These are phyloP conservation scores for Candida pseudoglaebosa DNA, from an alignment of 805 yeast species.

Conservation along the genomic window DNA sequence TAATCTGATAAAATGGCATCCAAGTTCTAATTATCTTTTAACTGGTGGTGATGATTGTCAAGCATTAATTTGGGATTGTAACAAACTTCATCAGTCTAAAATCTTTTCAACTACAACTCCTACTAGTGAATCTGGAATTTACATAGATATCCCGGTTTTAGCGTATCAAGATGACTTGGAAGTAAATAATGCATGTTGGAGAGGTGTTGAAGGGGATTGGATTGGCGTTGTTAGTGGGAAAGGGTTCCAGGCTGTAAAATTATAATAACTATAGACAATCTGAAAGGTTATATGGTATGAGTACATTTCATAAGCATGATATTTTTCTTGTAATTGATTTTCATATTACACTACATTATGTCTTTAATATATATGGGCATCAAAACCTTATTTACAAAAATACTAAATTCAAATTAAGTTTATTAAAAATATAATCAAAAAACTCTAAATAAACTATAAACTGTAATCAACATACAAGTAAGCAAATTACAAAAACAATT, in stretches of 20 bases:
- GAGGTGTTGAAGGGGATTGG: constrained; percentile 67
- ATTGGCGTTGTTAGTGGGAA: constrained; percentile 70
- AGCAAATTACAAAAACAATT: neutral
- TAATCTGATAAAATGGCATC: constrained; percentile 83
- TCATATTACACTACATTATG: too few species aligned
- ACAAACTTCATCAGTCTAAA: constrained; percentile 16
- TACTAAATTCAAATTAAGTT: neutral
- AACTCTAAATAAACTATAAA: constrained; percentile 1
- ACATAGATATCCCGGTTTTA: constrained; percentile 34
- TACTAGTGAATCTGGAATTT: constrained; percentile 9
- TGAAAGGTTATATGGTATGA: neutral
- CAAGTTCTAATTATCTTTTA: constrained; percentile 56
- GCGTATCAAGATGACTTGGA: constrained; percentile 65
- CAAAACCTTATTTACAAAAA: too few species aligned
- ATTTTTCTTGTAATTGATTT: neutral
- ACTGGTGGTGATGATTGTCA: constrained; percentile 75
- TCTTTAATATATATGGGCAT: too few species aligned
- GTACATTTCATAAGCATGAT: neutral
- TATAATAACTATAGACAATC: constrained; percentile 8
- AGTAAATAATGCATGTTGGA: constrained; percentile 75
- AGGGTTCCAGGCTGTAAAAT: constrained; percentile 60
- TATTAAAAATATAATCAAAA: constrained; percentile 1
- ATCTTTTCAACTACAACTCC: constrained; percentile 1
- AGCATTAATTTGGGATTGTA: constrained; percentile 65
- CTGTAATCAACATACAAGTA: neutral